Evolutionary conservation across 805 yeast species (phyloP), one percentile per base, ranked within the genome.

Genomic region (Sungouiozyma intestinalis): DNA sequence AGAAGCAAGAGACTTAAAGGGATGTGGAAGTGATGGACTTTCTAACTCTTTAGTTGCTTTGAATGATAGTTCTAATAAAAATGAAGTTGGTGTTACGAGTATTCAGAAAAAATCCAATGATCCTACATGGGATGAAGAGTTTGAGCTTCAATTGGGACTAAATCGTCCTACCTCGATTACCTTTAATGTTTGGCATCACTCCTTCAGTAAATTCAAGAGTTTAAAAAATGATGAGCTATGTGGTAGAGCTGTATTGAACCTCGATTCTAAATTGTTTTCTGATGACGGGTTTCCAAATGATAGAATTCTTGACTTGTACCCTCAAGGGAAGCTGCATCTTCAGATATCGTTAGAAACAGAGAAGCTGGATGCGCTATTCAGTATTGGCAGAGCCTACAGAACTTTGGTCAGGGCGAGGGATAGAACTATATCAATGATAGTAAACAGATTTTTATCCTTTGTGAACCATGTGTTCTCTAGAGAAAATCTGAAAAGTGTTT

Each of bases 51-150:
- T 78, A 49, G 79, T 81, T 1, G 74, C 85, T 0, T 53, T 85
- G 14, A 67, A 74, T 4, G 86, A 82, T 51, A 71, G 79, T 4
- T 61, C 60, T 33, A 68, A 69, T 2, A 67, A 74, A 33, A 68
- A 65, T 40, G 76, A 77, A 21, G 64, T 84, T 29, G 88, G 82
- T 2, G 77, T 75, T 46, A 88, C 97, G 0, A 68, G 84, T 50
- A 72, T 79, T 0, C 66, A 83, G 3, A 66, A 69, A 24, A 74
- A 74, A 41, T 74, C 79, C 3, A 63, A 73, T 29, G 77, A 78
- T 51, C 96, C 97, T 0, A 74, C 72, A 14, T 90, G 94, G 94
- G 84, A 85, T 52, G 95, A 88, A 64, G 84, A 82, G 43, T 85
- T 86, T 57, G 95, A 86, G 57, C 45, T 64, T 20, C 63, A 55